Percentiles rank a stretch among this genome's conserved stretches.
Conservation (phyloP, 805 yeast species). For the Candida ascalaphidarum region DNA sequence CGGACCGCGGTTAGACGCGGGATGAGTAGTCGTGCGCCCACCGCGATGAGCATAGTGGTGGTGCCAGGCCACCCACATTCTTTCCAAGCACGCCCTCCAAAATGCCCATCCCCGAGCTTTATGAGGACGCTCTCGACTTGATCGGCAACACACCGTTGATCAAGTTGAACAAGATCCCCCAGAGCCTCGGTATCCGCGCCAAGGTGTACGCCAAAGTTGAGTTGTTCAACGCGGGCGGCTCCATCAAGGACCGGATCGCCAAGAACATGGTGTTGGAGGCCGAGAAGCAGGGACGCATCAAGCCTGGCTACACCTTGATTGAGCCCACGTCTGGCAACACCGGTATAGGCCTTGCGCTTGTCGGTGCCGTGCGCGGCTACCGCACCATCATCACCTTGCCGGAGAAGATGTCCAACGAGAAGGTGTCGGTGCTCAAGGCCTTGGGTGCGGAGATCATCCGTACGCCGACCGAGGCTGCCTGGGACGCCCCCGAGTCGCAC, state of each 20-base stretch:
- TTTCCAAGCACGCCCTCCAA: too few relatives aligned
- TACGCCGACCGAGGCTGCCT: conserved; percentile 89
- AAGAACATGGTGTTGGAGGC: conserved; percentile 82
- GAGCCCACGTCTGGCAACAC: conserved; percentile 92
- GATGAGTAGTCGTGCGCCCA: too few relatives aligned
- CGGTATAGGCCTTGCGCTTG: conserved; percentile 81
- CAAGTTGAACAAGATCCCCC: conserved; percentile 67
- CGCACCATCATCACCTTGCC: conserved; percentile 83
- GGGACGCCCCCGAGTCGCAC: conserved; percentile 88
- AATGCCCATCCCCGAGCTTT: conserved; percentile 26
- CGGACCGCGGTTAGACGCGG: too few relatives aligned
- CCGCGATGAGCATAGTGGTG: too few relatives aligned
- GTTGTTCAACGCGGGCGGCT: conserved; percentile 82
- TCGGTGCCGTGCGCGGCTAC: conserved; percentile 83
- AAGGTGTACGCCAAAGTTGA: conserved; percentile 67
- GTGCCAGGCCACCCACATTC: too few relatives aligned
- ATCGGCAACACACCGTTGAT: conserved; percentile 85
- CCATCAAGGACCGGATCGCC: conserved; percentile 85
- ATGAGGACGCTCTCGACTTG: conserved; percentile 55
- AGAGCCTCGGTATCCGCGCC: conserved; percentile 67
- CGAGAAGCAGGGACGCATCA: conserved; percentile 65
- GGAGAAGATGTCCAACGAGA: conserved; percentile 88
- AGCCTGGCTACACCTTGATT: conserved; percentile 78
- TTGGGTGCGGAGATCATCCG: conserved; percentile 86
- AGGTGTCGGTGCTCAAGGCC: conserved; percentile 80